A percentile compares a stretch with the other conserved stretches of the same genome.
phyloP scores from a whole-genome alignment of 2,329 filamentous ascomycete genomes.

The Botrytis cinerea region DNA sequence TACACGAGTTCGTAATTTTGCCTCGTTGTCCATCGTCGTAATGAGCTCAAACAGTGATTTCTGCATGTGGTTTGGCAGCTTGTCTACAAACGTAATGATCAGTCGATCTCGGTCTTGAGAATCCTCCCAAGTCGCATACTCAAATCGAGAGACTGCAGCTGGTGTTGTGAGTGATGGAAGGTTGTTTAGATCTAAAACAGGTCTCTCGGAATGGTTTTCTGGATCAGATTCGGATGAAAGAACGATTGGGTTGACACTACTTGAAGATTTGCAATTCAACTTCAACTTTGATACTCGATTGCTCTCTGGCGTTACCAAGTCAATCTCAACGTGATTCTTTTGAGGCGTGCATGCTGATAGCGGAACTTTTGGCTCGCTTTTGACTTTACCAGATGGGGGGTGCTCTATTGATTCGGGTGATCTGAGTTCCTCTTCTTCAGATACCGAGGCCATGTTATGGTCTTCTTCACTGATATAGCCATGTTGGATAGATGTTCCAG shows the following conservation, averaged over 20 bases:
- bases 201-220: slow-evolving; percentile 16
- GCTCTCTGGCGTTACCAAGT: slow-evolving; percentile 12
- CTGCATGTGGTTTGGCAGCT: neutral
- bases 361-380: neutral
- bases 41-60: slow-evolving; percentile 23
- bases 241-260: slow-evolving; percentile 24
- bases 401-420: neutral
- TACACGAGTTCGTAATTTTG: slow-evolving; percentile 17
- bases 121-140: slow-evolving; percentile 31
- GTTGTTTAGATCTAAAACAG: slow-evolving; percentile 24
- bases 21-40: slow-evolving; percentile 19
- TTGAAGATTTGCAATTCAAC: neutral
- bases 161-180: slow-evolving; percentile 34
- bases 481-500: neutral
- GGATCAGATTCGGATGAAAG: slow-evolving; percentile 27
- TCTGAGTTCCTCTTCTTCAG: neutral
- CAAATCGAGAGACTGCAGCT: slow-evolving; percentile 32
- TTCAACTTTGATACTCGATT: neutral
- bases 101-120: slow-evolving; percentile 43
- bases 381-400: neutral
- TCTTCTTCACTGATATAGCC: neutral
- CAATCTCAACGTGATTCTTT: neutral
- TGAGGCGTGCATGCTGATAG: neutral
- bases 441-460: neutral
- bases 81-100: slow-evolving; percentile 44